A percentile compares a stretch with the other conserved stretches of the same genome.
phyloP scores from a whole-genome alignment of 2,329 filamentous ascomycete genomes.

The Atkinsonella hypoxylon region DNA sequence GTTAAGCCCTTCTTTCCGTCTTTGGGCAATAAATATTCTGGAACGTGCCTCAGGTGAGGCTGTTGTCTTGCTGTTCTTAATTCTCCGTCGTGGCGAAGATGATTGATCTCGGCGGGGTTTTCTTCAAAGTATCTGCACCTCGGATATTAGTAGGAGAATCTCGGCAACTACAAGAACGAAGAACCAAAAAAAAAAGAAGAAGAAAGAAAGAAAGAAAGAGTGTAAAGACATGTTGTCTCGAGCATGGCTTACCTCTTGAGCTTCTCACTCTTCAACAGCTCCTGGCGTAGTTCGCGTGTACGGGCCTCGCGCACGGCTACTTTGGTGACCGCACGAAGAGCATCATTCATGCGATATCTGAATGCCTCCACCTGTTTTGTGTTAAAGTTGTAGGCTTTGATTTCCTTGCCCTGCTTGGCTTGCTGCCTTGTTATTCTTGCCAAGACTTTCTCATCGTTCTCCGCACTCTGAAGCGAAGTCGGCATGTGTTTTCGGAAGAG shows the following conservation, averaged over 20 bases:
- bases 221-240: too few species aligned
- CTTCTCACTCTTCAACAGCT: constrained; percentile 88
- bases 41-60: constrained; percentile 84
- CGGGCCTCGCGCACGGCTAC: constrained; percentile 84
- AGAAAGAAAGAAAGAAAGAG: too few species aligned
- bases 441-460: constrained; percentile 76
- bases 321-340: constrained; percentile 77
- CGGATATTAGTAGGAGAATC: too few species aligned
- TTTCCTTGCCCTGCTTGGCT: constrained; percentile 61
- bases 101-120: constrained; percentile 78
- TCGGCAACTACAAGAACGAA: too few species aligned
- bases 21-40: constrained; percentile 79
- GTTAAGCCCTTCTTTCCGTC: constrained; percentile 60
- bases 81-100: constrained; percentile 84
- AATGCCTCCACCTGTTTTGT: constrained; percentile 91
- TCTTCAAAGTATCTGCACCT: constrained; percentile 70
- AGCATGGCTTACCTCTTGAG: constrained; percentile 48
- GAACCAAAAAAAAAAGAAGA: too few species aligned
- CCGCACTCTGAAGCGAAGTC: constrained; percentile 61
- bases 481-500: constrained; percentile 82
- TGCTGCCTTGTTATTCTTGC: constrained; percentile 71
- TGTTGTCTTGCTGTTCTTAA: constrained; percentile 73
- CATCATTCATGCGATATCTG: constrained; percentile 89
- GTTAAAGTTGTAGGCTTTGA: constrained; percentile 89
- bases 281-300: constrained; percentile 74